Conservation (phyloP, 495 filamentous ascomycete species). For the Neurospora tetrasperma region DNA sequence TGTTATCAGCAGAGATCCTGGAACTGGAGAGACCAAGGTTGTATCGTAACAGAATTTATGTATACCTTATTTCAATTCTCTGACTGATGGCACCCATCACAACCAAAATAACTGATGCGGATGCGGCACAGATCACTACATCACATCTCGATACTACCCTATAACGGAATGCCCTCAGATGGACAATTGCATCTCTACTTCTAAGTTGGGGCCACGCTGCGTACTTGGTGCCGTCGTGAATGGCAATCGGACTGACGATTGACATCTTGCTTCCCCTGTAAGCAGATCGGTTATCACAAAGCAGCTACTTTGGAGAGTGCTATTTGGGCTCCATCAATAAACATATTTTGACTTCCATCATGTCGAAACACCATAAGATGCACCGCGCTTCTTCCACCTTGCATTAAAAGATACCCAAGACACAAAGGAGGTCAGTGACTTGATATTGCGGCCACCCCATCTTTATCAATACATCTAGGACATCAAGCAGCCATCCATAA, state of each 20-base stretch:
- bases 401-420: background rate
- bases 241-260: background rate
- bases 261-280: background rate
- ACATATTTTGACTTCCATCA: background rate
- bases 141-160: background rate
- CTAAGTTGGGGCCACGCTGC: background rate
- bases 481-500: background rate
- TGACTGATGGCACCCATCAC: background rate
- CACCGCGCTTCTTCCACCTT: background rate
- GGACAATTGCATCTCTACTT: background rate
- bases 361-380: background rate
- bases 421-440: background rate
- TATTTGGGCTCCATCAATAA: background rate
- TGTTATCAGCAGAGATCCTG: background rate
- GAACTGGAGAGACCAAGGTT: background rate
- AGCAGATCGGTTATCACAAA: background rate
- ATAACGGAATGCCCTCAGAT: background rate
- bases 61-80: background rate
- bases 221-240: background rate
- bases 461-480: background rate
- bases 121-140: background rate
- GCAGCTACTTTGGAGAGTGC: background rate
- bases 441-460: background rate
- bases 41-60: background rate
- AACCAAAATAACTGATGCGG: background rate